Base-by-base conservation (phyloP, 768 basidiomycete species). In the Russula ochroleuca region DNA sequence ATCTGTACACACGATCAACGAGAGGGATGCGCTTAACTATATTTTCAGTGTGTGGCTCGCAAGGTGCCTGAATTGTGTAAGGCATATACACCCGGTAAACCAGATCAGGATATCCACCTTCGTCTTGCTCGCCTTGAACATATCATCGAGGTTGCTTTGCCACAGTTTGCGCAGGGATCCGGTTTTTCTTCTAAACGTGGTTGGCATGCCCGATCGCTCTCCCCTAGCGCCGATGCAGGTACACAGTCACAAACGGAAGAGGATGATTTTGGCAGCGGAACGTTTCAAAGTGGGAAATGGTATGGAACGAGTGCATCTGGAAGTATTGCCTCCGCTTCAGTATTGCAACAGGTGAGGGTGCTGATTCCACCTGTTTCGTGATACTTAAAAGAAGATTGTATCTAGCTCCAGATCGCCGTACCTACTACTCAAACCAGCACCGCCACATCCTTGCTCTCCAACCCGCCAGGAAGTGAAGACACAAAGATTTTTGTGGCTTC, bases 1-100 rank as follows among this genome's bases (percentile, higher is more conserved):
- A 61, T 61, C 58, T 41, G 62, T 35, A 38, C 65, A 61, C 37
- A 67, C 28, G 25, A 38, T 51, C 57, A 33, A 62, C 41, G 25
- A 51, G 23, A 67, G 55, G 53, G 70, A 57, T 48, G 52, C 67
- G 52, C 67, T 60, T 59, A 63, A 51, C 57, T 43, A 25, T 49
- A 23, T 47, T 49, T 57, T 48, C 61, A 93, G 87, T 94, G 91
- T 68, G 74, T 92, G 66, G 85, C 91, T 56, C 85, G 91, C 71
- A 93, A 92, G 73, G 90, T 94, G 0, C 91, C 91, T 35, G 90
- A 92, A 63, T 77, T 93, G 48, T 94, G 91, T 78, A 90, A 90
- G 72, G 86, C 91, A 0, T 94, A 94, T 71, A 92, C 89, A 8
- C 92, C 91, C 11, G 91, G 91, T 61, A 93, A 92, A 72, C 79